These are phyloP conservation scores for Globisporangium ultimum DNA, from an alignment of 352 stramenopile genomes.

Conservation along the genomic window DNA sequence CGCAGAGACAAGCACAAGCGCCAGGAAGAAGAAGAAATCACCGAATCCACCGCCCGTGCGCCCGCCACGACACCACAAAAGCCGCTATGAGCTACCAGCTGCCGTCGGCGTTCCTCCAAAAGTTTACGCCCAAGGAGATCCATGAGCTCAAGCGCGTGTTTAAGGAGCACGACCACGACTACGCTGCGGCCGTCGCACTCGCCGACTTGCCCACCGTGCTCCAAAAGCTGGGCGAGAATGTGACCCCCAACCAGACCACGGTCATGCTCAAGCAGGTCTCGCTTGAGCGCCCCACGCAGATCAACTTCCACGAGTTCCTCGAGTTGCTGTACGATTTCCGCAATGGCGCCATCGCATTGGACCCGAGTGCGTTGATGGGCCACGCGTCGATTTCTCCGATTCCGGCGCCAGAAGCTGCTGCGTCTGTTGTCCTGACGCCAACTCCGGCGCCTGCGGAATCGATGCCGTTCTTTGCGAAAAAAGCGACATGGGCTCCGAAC, in stretches of 20 bases:
- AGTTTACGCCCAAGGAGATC: conserved; percentile 87
- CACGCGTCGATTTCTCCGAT: conserved; percentile 33
- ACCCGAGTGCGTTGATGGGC: conserved; percentile 36
- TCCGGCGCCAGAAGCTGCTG: background rate
- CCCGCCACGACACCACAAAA: background rate
- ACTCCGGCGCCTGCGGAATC: conserved; percentile 7
- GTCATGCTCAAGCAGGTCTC: conserved; percentile 70
- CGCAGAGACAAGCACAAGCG: too few species aligned
- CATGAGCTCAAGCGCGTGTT: conserved; percentile 85
- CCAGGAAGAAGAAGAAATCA: conserved; percentile 1
- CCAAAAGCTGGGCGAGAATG: conserved; percentile 77
- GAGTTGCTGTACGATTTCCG: conserved; percentile 72
- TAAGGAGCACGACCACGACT: conserved; percentile 80
- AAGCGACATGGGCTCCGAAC: conserved; percentile 8
- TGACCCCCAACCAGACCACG: conserved; percentile 51
- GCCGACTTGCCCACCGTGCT: conserved; percentile 58
- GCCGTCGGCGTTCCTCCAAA: conserved; percentile 78
- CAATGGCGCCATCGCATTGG: conserved; percentile 57
- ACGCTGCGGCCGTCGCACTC: conserved; percentile 46
- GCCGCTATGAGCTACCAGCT: conserved; percentile 80
- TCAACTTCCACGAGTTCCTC: conserved; percentile 84
- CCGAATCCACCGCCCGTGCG: too few species aligned
- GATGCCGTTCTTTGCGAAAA: conserved; percentile 17
- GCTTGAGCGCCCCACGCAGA: conserved; percentile 32
- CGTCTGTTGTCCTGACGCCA: conserved; percentile 5